Conservation (phyloP, 2,329 filamentous ascomycete genomes). For the Aspergillus thermomutatus region DNA sequence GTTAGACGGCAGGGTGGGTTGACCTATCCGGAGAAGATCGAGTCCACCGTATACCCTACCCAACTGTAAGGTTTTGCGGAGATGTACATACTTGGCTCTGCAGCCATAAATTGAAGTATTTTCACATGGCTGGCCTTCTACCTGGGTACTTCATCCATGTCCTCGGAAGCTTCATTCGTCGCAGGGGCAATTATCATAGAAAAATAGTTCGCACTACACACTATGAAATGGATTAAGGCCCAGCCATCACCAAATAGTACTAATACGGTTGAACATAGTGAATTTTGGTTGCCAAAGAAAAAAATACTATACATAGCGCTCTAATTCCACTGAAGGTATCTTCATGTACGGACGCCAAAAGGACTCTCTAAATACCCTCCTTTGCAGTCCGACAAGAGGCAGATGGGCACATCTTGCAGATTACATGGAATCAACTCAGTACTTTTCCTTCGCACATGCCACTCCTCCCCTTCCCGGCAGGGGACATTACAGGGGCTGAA, state of each 20-base stretch:
- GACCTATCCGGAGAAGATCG: slow-evolving; percentile 63
- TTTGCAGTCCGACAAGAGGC: slow-evolving; percentile 1
- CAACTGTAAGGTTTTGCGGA: slow-evolving; percentile 27
- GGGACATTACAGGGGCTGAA: neutral
- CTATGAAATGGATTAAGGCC: too few species aligned
- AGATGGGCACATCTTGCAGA: neutral
- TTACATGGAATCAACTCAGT: neutral
- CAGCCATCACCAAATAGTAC: too few species aligned
- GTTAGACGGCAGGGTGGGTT: slow-evolving; percentile 61
- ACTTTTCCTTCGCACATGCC: neutral
- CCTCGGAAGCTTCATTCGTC: too few species aligned
- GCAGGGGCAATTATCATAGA: too few species aligned
- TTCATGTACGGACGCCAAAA: slow-evolving; percentile 14
- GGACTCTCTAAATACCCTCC: slow-evolving; percentile 9
- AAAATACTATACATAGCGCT: slow-evolving; percentile 34
- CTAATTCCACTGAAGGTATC: slow-evolving; percentile 13
- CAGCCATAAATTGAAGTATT: neutral
- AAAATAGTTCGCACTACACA: too few species aligned
- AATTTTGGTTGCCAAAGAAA: slow-evolving; percentile 8
- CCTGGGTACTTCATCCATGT: neutral
- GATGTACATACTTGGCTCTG: neutral
- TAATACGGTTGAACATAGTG: neutral
- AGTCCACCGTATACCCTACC: slow-evolving; percentile 55
- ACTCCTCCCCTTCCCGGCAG: neutral
- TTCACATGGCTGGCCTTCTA: neutral